Percentiles rank a stretch among this genome's conserved stretches.
These are phyloP conservation scores for Rubroshorea leprosula DNA, from an alignment of 345 rosid species.

Conservation along the genomic window DNA sequence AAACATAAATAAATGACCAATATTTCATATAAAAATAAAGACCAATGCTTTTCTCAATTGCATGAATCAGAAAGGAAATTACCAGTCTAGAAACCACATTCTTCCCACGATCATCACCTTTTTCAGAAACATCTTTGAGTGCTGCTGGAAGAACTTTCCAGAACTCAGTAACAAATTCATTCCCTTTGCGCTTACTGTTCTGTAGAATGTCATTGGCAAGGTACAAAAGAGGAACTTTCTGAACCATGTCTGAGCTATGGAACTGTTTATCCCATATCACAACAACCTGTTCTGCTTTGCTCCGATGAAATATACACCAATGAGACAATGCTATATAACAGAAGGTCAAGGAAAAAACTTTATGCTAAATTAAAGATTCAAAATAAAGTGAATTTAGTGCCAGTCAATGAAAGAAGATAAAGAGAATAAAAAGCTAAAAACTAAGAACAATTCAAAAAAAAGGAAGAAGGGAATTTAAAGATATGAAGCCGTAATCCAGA, in stretches of 20 bases:
- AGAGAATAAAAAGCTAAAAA: not conserved
- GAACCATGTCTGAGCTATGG: conserved; percentile 58
- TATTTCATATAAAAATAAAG: not conserved
- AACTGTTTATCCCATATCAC: conserved; percentile 95
- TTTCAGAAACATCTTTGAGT: conserved; percentile 59
- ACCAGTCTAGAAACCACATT: conserved; percentile 75
- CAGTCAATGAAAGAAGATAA: not conserved
- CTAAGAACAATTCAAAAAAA: too few species aligned
- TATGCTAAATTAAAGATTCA: not conserved
- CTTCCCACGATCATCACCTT: conserved; percentile 82
- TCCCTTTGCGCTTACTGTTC: conserved; percentile 92
- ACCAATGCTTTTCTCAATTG: not conserved
- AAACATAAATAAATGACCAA: not conserved
- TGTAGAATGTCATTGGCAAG: conserved; percentile 93
- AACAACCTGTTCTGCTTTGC: conserved; percentile 77
- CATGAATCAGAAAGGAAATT: conserved; percentile 2
- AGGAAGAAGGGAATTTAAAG: too few species aligned
- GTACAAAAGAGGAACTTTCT: conserved; percentile 86
- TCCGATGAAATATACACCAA: conserved; percentile 91
- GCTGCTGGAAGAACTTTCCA: conserved; percentile 95
- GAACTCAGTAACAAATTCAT: conserved; percentile 81
- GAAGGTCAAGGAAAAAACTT: conserved; percentile 30
- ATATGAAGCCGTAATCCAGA: too few species aligned
- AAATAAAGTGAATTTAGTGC: not conserved
- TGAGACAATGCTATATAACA: conserved; percentile 66